Conservation (phyloP, 805 yeast species). For the Yamadazyma olivae region DNA sequence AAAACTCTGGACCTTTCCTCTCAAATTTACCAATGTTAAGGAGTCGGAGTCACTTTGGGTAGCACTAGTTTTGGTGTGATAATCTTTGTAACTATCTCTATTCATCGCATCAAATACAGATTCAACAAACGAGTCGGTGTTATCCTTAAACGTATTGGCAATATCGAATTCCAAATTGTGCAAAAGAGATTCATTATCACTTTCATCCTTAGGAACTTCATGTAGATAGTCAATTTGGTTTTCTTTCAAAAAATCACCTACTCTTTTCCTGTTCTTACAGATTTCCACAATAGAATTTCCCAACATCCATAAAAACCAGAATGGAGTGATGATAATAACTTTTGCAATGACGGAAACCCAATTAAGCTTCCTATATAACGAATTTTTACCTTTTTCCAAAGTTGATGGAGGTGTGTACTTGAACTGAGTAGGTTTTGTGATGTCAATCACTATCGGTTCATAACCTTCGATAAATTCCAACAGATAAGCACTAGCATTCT, state of each 20-base stretch:
- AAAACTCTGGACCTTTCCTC: slow-evolving; percentile 20
- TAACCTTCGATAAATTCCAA: slow-evolving; percentile 49
- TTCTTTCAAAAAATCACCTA: slow-evolving; percentile 23
- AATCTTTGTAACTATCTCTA: slow-evolving; percentile 21
- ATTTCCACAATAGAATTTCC: slow-evolving; percentile 38
- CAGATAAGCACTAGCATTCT: slow-evolving; percentile 31
- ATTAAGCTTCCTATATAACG: slow-evolving; percentile 30
- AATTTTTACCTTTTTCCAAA: slow-evolving; percentile 25
- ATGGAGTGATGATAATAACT: slow-evolving; percentile 54
- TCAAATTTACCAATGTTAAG: slow-evolving; percentile 14
- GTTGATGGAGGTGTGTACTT: slow-evolving; percentile 1
- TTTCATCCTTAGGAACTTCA: slow-evolving; percentile 6
- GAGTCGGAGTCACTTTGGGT: slow-evolving; percentile 3
- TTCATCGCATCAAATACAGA: slow-evolving; percentile 59
- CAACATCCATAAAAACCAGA: slow-evolving; percentile 60
- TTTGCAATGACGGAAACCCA: slow-evolving; percentile 49
- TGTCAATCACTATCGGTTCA: slow-evolving; percentile 56
- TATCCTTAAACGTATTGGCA: slow-evolving; percentile 46
- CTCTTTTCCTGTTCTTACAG: slow-evolving; percentile 25
- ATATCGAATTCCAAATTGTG: slow-evolving; percentile 15
- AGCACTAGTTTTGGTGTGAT: slow-evolving; percentile 5
- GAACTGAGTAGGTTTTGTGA: slow-evolving; percentile 39
- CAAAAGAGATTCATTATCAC: slow-evolving; percentile 5
- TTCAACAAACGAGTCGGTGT: slow-evolving; percentile 63
- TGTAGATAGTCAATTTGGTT: slow-evolving; percentile 27